These are phyloP conservation scores for Nannizziopsis barbatae DNA, from an alignment of 2,329 filamentous ascomycete genomes.

Conservation along the genomic window DNA sequence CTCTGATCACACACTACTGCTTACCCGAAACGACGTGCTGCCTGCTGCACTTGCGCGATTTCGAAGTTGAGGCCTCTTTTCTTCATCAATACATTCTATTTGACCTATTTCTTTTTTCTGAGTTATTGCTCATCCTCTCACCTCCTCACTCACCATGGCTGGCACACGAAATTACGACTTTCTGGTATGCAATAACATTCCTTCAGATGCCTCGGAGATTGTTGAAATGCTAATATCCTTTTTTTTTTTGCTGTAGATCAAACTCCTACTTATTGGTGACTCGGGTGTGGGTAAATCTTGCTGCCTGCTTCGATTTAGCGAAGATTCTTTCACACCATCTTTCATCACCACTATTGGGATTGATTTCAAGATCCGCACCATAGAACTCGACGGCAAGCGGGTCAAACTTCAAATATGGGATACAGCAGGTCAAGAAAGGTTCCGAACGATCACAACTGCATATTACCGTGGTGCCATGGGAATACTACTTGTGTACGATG, in stretches of 20 bases:
- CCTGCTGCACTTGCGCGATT: too few relatives aligned
- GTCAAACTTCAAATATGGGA: slow-evolving; percentile 99
- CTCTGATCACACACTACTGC: too few relatives aligned
- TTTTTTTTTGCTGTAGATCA: slow-evolving; percentile 54
- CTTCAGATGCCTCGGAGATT: too few relatives aligned
- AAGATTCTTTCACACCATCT: slow-evolving; percentile 92
- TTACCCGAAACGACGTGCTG: too few relatives aligned
- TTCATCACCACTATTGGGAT: slow-evolving; percentile 99
- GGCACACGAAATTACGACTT: slow-evolving; percentile 99
- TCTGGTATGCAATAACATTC: slow-evolving; percentile 53
- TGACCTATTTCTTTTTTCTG: background rate
- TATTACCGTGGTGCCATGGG: slow-evolving; percentile 99
- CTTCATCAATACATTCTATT: too few relatives aligned
- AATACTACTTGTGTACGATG: slow-evolving; percentile 93
- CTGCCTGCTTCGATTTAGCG: slow-evolving; percentile 90
- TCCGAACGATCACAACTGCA: slow-evolving; percentile 95
- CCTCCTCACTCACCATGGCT: slow-evolving; percentile 52
- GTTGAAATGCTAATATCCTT: too few relatives aligned
- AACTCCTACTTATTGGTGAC: slow-evolving; percentile 91
- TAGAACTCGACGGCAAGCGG: slow-evolving; percentile 95
- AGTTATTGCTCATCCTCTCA: background rate
- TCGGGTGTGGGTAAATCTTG: slow-evolving; percentile 95
- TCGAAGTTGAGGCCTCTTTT: too few relatives aligned
- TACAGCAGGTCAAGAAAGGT: slow-evolving; percentile 93
- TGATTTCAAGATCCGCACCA: slow-evolving; percentile 99